Evolutionary conservation across 2,329 filamentous ascomycete genomes (phyloP).

Genomic region (Biscogniauxia mediterranea): DNA sequence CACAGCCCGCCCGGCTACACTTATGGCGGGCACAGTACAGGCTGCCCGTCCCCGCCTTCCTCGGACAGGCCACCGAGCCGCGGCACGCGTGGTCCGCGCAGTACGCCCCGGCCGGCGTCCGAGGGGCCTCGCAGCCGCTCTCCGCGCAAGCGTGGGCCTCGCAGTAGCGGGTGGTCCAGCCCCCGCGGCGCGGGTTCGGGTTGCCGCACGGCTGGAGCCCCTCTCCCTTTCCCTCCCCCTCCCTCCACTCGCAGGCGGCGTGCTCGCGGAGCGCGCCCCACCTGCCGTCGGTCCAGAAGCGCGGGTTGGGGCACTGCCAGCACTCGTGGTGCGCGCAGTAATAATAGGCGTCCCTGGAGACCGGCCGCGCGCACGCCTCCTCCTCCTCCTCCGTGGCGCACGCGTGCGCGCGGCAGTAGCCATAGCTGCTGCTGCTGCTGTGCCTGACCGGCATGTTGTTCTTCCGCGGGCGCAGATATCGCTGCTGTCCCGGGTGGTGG

Average conservation of each 20-base stretch:
- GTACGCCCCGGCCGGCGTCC: background rate
- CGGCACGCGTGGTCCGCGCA: background rate
- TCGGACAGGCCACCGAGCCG: background rate
- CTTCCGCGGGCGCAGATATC: background rate
- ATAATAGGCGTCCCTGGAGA: background rate
- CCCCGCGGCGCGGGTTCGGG: no score
- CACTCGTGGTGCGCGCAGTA: background rate
- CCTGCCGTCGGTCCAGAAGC: background rate
- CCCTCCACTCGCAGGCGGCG: background rate
- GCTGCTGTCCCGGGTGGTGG: background rate
- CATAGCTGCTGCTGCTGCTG: slow-evolving; percentile 4
- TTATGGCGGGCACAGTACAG: background rate
- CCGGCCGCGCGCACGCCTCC: background rate
- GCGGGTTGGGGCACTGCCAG: background rate
- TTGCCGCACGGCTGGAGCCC: no score
- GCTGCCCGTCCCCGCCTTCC: background rate
- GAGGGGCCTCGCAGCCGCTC: background rate
- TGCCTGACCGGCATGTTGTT: background rate
- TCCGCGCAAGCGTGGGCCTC: background rate
- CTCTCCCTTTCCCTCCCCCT: no score
- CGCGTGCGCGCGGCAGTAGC: background rate
- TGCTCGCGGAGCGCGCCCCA: background rate
- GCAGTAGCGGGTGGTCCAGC: background rate
- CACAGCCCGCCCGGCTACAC: background rate
- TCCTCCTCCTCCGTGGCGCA: background rate